Base-by-base conservation (phyloP, 2,329 filamentous ascomycete genomes). In the Ascochyta rabiei region DNA sequence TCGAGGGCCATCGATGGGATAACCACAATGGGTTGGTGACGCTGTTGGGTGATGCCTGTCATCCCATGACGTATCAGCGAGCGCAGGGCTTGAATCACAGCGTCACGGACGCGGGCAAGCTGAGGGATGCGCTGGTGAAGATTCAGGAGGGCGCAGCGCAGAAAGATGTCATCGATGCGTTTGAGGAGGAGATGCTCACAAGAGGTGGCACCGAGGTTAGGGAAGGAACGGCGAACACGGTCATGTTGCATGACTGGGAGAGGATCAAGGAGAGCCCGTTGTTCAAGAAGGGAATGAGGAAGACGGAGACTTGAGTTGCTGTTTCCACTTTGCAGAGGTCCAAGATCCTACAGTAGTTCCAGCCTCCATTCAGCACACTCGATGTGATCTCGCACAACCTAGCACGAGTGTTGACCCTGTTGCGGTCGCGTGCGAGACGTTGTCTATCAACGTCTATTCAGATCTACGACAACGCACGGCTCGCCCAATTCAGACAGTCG, bases 11-110 rank as follows among this genome's bases (percentile, higher is more conserved):
- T 31, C 57, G 60, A 31, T 76, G 73, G 74, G 65, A 74, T 37
- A 71, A 70, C 39, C 66, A 68, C n/a, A 21, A 52, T 21, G 74
- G 75, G 15, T 56, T 67, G 24, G 68, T 76, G 12, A 76, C 74
- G 30, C 61, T 78, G 44, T 63, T 74, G 7, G 76, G 76, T 4
- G 76, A 78, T 56, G 76, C 75, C 1, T 71, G 69, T 41, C 76
- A 78, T 62, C 71, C 73, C 1, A 78, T 78, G 75, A 76, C 74
- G 3, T 75, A 73, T 42, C 74, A 82, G 61, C 74, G 80, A 19
- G 80, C 79, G 0, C 79, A 82, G 62, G 79, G 79, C 0, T 70
- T 81, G n/a, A 82, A 81, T 56, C 79, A 81, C 53, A 75, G 75
- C 2, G 68, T 81, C 9, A 73, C 73, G 1, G 80, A 82, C 54